Base-by-base conservation (phyloP, 768 basidiomycete species). In the Favolaschia claudopus region DNA sequence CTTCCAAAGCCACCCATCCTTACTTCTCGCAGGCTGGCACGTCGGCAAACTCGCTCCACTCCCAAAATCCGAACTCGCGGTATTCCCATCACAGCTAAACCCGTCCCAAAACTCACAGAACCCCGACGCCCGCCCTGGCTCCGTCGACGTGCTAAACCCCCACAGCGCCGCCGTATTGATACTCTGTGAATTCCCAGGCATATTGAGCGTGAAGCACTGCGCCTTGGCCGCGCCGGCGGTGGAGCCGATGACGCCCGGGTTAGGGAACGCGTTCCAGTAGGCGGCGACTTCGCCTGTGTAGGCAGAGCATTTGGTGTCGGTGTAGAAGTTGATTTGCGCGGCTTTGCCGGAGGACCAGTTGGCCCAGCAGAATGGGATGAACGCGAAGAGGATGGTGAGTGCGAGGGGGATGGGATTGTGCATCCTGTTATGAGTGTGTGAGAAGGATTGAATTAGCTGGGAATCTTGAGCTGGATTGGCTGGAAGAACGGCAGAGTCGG, bases 151-250 rank as follows among this genome's bases (percentile, higher is more conserved):
- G 27, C 17, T 51, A 32, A 4, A 38, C 3, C 15, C 24, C 38
- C 50, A 52, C 20, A 52, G 1, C 19, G 3, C 19, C n/a, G 36
- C 50, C 19, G 50, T 40, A 29, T 38, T 38, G 38, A 32, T 42
- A 39, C 38, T 40, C 50, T 40, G n/a, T 29, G 50, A 52, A 39
- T 52, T 52, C 32, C 50, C 36, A 29, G 50, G 50, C 50, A 52
- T 52, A 5, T 40, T 52, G 13, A 52, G 39, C 25, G 37, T 40
- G 28, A 25, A 27, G 20, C 40, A 42, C 25, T 55, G 20, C 43
- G 43, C 53, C 9, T 17, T 12, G 7, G 25, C 17, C 7, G 15
- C 22, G n/a, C n/a, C n/a, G n/a, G n/a, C n/a, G n/a, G n/a, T n/a
- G 22, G 40, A 7, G 14, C 33, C 53, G 33, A 10, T 34, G 39